These are phyloP conservation scores for Cairneyella variabilis DNA, from an alignment of 495 filamentous ascomycete species.

Conservation along the genomic window DNA sequence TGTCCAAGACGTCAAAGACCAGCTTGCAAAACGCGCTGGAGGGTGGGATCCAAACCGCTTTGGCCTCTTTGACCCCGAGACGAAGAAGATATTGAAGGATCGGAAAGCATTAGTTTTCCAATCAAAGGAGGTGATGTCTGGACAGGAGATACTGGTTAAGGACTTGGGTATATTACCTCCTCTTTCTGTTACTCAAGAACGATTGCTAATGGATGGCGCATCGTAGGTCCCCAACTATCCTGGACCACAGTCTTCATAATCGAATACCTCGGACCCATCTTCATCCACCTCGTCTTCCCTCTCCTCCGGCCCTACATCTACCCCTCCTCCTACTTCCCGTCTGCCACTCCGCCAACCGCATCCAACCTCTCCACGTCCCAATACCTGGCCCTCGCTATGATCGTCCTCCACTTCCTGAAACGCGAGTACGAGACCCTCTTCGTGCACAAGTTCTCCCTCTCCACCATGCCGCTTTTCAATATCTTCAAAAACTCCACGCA, in stretches of 20 bases:
- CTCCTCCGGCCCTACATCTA: slow-evolving; percentile 75
- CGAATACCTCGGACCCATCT: slow-evolving; percentile 91
- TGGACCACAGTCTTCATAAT: slow-evolving; percentile 94
- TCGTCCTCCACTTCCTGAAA: slow-evolving; percentile 85
- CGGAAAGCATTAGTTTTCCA: slow-evolving; percentile 50
- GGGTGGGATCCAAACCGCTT: slow-evolving; percentile 57
- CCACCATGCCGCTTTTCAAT: slow-evolving; percentile 73
- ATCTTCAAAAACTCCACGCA: slow-evolving; percentile 79
- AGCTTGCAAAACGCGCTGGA: slow-evolving; percentile 40
- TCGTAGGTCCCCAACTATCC: slow-evolving; percentile 77
- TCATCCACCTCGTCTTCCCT: slow-evolving; percentile 70
- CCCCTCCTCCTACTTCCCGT: slow-evolving; percentile 52
- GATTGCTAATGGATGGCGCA: slow-evolving; percentile 11
- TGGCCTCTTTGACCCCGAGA: slow-evolving; percentile 68
- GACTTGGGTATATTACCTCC: slow-evolving; percentile 70
- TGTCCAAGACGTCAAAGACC: slow-evolving; percentile 53
- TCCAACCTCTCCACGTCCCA: slow-evolving; percentile 29
- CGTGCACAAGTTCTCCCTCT: slow-evolving; percentile 88
- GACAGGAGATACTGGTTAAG: slow-evolving; percentile 79
- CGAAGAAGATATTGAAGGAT: slow-evolving; percentile 57
- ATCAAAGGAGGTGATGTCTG: slow-evolving; percentile 59
- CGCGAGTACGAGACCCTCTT: slow-evolving; percentile 92
- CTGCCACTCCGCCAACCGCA: slow-evolving; percentile 35
- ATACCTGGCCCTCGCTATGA: slow-evolving; percentile 60
- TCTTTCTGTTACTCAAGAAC: not conserved